Percentiles rank a stretch among this genome's conserved stretches.
Conservation (phyloP, 2,329 filamentous ascomycete species). For the Exophiala mesophila region DNA sequence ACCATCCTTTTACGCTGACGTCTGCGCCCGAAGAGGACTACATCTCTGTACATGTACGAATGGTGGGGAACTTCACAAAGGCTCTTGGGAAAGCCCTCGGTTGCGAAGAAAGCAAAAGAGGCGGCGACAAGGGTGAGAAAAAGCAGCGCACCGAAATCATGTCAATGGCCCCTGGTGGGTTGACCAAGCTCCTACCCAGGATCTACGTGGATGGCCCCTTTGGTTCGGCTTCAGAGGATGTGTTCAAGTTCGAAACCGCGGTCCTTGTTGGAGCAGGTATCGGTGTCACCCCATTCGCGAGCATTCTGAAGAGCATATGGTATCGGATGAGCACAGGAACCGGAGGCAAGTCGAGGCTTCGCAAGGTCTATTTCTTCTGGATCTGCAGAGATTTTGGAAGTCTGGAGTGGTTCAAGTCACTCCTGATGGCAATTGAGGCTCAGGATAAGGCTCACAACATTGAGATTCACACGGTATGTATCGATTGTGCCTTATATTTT, state of each 20-base stretch:
- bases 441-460: conserved; percentile 80
- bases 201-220: conserved; percentile 83
- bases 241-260: conserved; percentile 59
- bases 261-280: conserved; percentile 49
- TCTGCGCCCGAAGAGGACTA: conserved; percentile 87
- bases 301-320: conserved; percentile 75
- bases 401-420: conserved; percentile 83
- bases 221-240: conserved; percentile 78
- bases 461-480: conserved; percentile 69
- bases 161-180: conserved; percentile 56
- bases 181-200: conserved; percentile 65
- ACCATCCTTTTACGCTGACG: conserved; percentile 81
- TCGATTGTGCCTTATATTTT: no score
- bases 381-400: conserved; percentile 82
- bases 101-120: conserved; percentile 56
- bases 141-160: conserved; percentile 54
- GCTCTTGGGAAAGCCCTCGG: conserved; percentile 65
- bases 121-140: conserved; percentile 29
- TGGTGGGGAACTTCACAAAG: conserved; percentile 76
- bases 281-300: conserved; percentile 50
- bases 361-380: conserved; percentile 93
- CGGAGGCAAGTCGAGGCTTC: conserved; percentile 65
- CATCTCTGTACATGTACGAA: conserved; percentile 79
- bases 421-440: conserved; percentile 78
- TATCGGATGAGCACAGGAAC: conserved; percentile 72